A percentile compares a stretch with the other conserved stretches of the same genome.
phyloP scores from a whole-genome alignment of 2,329 filamentous ascomycete species.

The Penicillium rolfsii region DNA sequence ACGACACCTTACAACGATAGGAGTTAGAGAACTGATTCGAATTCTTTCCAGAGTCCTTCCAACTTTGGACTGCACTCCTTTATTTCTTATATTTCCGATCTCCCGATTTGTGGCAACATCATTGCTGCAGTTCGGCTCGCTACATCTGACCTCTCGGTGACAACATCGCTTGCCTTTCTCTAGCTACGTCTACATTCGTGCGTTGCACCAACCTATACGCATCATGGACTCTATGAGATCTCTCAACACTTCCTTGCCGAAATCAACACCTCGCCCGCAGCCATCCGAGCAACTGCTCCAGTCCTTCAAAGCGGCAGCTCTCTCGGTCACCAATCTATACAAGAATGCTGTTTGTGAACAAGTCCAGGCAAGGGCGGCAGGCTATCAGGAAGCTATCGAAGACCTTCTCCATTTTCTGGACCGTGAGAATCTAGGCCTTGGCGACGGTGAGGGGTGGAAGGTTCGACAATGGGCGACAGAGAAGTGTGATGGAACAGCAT shows the following conservation, averaged over 20 bases:
- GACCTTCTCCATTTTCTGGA: constrained; percentile 87
- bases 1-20: constrained; percentile 7
- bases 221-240: constrained; percentile 68
- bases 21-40: neutral
- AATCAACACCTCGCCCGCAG: constrained; percentile 52
- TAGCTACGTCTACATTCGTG: neutral
- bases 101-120: constrained; percentile 6
- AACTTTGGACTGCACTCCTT: neutral
- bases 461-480: constrained; percentile 64
- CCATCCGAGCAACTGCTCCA: constrained; percentile 68
- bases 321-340: constrained; percentile 95
- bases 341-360: constrained; percentile 84
- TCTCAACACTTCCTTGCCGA: constrained; percentile 64
- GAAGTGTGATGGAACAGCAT: constrained; percentile 48
- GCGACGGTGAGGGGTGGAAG: constrained; percentile 75
- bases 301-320: constrained; percentile 86
- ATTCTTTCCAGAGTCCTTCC: neutral
- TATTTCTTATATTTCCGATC: neutral
- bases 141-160: constrained; percentile 10
- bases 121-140: constrained; percentile 22
- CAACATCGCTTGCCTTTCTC: constrained; percentile 4
- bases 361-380: constrained; percentile 72
- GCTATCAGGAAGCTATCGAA: constrained; percentile 92
- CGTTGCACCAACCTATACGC: neutral
- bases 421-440: constrained; percentile 74